Percentiles rank a stretch among this genome's conserved stretches.
Conservation (phyloP, 73 alveolate genomes). For the Paramecium biaurelia region DNA sequence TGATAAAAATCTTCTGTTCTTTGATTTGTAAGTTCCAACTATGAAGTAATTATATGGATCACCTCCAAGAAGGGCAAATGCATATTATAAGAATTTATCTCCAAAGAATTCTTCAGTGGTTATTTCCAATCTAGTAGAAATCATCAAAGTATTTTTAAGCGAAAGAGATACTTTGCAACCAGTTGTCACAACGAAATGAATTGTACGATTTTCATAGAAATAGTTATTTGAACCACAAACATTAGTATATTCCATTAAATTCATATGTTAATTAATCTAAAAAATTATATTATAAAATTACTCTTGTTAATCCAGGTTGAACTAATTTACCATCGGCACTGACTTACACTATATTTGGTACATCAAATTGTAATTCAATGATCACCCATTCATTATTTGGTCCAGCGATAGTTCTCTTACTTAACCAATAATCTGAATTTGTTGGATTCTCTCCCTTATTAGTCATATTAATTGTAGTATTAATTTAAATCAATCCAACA, state of each 20-base stretch:
- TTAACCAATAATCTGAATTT: constrained; percentile 21
- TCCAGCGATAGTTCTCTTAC: background rate
- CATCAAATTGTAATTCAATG: background rate
- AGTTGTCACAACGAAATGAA: constrained; percentile 53
- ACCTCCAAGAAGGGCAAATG: constrained; percentile 43
- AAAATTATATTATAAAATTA: background rate
- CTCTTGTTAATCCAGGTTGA: constrained; percentile 29
- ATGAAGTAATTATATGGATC: constrained; percentile 52
- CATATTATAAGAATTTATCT: background rate
- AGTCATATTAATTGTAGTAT: constrained; percentile 2
- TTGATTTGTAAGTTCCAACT: background rate
- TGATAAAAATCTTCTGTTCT: constrained; percentile 25
- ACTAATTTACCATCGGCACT: background rate
- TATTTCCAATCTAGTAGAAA: constrained; percentile 13
- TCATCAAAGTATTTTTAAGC: background rate
- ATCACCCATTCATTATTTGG: constrained; percentile 21
- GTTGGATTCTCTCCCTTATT: constrained; percentile 57
- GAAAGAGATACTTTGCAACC: constrained; percentile 47
- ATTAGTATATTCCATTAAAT: background rate
- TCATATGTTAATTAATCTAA: background rate
- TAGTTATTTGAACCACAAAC: constrained; percentile 57
- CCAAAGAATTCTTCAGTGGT: constrained; percentile 16
- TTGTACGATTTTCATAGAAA: constrained; percentile 37
- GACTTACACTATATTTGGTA: background rate
- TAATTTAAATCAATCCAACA: constrained; percentile 4